Percentiles rank a stretch among this genome's conserved stretches.
These are phyloP conservation scores for Neopestalotiopsis rosae DNA, from an alignment of 2,329 filamentous ascomycete species.

Conservation along the genomic window DNA sequence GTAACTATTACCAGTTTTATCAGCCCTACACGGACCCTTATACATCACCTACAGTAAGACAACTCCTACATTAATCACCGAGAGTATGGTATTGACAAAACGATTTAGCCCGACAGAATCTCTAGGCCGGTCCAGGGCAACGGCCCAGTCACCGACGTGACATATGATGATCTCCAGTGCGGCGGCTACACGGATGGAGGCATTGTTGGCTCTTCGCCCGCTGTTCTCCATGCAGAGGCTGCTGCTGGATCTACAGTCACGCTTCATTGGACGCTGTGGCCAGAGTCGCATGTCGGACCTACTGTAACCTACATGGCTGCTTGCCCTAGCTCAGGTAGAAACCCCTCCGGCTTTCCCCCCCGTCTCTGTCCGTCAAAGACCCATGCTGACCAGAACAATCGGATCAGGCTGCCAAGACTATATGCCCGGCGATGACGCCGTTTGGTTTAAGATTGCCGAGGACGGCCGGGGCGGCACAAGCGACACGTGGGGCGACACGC, in stretches of 20 bases:
- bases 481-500: slow-evolving; percentile 52
- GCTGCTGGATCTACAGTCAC: slow-evolving; percentile 59
- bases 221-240: slow-evolving; percentile 57
- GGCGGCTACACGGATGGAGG: slow-evolving; percentile 57
- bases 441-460: slow-evolving; percentile 63
- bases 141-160: slow-evolving; percentile 60
- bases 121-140: slow-evolving; percentile 64
- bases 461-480: slow-evolving; percentile 54
- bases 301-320: slow-evolving; percentile 65
- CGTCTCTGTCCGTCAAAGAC: neutral
- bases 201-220: slow-evolving; percentile 53
- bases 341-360: neutral
- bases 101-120: slow-evolving; percentile 50
- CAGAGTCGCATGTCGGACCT: slow-evolving; percentile 57
- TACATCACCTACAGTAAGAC: slow-evolving; percentile 29
- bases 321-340: slow-evolving; percentile 54
- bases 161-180: slow-evolving; percentile 60
- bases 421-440: slow-evolving; percentile 37
- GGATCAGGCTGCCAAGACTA: slow-evolving; percentile 27
- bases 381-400: neutral
- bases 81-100: neutral
- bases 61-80: neutral
- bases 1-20: slow-evolving; percentile 43
- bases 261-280: slow-evolving; percentile 60
- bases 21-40: slow-evolving; percentile 51